Base-by-base conservation (phyloP, 140 eudicot genomes). In the Stevia rebaudiana region DNA sequence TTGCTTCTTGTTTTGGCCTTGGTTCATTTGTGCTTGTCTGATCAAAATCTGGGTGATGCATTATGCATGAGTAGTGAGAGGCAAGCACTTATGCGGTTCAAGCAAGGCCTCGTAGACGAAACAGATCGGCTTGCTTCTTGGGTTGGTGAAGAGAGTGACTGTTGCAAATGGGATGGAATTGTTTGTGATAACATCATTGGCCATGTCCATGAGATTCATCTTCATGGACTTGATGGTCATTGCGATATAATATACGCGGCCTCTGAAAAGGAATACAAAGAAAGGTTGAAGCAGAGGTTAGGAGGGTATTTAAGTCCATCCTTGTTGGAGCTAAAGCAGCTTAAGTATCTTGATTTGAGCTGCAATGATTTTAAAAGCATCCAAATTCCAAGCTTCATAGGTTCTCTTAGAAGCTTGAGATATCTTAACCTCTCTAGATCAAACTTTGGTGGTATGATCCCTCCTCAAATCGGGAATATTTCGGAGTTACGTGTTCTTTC, bases 31-130 rank as follows among this genome's bases (percentile, higher is more conserved):
- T 28, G 33, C 4, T 28, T 28, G 4, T 28, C 33, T 1, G 4
- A 28, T 28, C 2, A 2, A 28, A 28, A 2, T 28, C 4, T 4
- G 3, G 4, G 4, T 28, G 33, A 1, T 28, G 4, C 4, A 4
- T 28, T 44, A 24, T 75, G 81, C 51, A 61, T 13, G 3, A 61
- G 53, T 13, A 63, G 0, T 3, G 84, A 75, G 11, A 60, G 54
- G 18, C 46, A 15, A 24, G 75, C 84, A 3, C 78, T 80, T 44
- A 53, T 75, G 3, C 13, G 24, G 19, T 67, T 80, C 61, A 65
- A 51, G 24, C 41, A 69, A 2, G 59, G 74, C 1, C 75, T 75
- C 8, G n/a, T 23, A 6, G 85, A 75, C 47, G 72, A 17, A 25
- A 49, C 61, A 1, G 19, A 35, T 22, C 43, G 33, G 9, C 78